These are phyloP conservation scores for Leccinum pachyderme DNA, from an alignment of 1,284 basidiomycete species.

Conservation along the genomic window DNA sequence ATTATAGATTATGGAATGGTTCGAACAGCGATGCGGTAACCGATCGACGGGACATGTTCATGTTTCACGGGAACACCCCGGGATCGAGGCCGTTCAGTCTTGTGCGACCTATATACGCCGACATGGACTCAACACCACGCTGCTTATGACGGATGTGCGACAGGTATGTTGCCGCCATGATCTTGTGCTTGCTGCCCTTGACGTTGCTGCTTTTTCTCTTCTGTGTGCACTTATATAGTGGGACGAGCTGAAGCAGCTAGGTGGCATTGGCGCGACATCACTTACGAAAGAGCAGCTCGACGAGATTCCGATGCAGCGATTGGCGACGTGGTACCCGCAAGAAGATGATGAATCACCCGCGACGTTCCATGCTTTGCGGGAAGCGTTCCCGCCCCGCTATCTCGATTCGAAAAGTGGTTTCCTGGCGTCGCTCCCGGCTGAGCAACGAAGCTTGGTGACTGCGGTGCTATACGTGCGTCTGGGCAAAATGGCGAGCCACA, in stretches of 20 bases:
- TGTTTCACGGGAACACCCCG: slow-evolving; percentile 37
- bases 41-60: slow-evolving; percentile 8
- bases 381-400: slow-evolving; percentile 34
- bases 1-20: slow-evolving; percentile 41
- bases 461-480: slow-evolving; percentile 33
- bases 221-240: slow-evolving; percentile 28
- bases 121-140: slow-evolving; percentile 40
- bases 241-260: slow-evolving; percentile 39
- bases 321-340: slow-evolving; percentile 29
- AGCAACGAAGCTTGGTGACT: slow-evolving; percentile 27
- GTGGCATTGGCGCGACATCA: slow-evolving; percentile 41
- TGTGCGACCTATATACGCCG: slow-evolving; percentile 46
- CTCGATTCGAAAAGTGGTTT: slow-evolving; percentile 26
- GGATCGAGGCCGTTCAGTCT: slow-evolving; percentile 48
- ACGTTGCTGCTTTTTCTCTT: neutral
- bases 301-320: slow-evolving; percentile 21
- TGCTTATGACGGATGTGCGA: slow-evolving; percentile 44
- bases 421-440: slow-evolving; percentile 29
- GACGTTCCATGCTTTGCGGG: slow-evolving; percentile 33
- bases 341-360: slow-evolving; percentile 24
- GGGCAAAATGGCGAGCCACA: slow-evolving; percentile 27
- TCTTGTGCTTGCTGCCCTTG: neutral
- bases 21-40: slow-evolving; percentile 35
- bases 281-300: slow-evolving; percentile 38
- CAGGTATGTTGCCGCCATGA: slow-evolving; percentile 27